phyloP scores from a whole-genome alignment of 805 yeast genomes.

The Clavispora vitiphila region DNA sequence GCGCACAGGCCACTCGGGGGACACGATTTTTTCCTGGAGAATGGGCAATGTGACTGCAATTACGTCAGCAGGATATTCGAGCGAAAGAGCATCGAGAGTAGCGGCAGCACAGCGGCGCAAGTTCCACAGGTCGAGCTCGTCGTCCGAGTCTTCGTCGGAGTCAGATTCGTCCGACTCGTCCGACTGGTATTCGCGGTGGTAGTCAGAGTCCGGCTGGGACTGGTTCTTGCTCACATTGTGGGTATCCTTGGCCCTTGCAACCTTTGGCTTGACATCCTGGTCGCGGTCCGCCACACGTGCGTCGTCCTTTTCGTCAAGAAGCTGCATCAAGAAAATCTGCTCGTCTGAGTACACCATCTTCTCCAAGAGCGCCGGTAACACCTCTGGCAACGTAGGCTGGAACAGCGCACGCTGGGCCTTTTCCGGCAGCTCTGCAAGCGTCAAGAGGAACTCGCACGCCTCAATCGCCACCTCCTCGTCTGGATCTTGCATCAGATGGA shows the following conservation, averaged over 20 bases:
- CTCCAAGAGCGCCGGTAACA: constrained; percentile 72
- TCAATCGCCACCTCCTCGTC: constrained; percentile 80
- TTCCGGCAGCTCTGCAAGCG: constrained; percentile 45
- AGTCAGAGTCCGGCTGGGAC: too few species aligned
- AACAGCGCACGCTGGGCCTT: constrained; percentile 30
- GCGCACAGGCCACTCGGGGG: constrained; percentile 79
- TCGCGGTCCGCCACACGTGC: constrained; percentile 74
- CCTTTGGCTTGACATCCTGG: constrained; percentile 82
- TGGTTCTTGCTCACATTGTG: constrained; percentile 24
- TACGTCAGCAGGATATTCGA: constrained; percentile 61
- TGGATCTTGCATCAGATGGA: constrained; percentile 64
- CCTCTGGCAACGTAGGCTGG: constrained; percentile 50
- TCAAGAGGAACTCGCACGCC: constrained; percentile 86
- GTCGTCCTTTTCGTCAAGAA: constrained; percentile 69
- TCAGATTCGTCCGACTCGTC: constrained; percentile 44
- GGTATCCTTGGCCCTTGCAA: constrained; percentile 56
- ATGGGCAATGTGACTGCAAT: constrained; percentile 67
- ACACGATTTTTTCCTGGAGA: constrained; percentile 62
- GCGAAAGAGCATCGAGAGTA: constrained; percentile 76
- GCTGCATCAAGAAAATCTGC: constrained; percentile 61
- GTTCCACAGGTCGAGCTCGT: constrained; percentile 76
- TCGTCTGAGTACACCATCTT: constrained; percentile 88
- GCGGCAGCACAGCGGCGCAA: constrained; percentile 93
- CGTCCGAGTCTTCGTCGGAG: constrained; percentile 66
- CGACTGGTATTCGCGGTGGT: constrained; percentile 7